A percentile compares a stretch with the other conserved stretches of the same genome.
phyloP scores from a whole-genome alignment of 352 stramenopile genomes.

The Phytophthora podocarpi region DNA sequence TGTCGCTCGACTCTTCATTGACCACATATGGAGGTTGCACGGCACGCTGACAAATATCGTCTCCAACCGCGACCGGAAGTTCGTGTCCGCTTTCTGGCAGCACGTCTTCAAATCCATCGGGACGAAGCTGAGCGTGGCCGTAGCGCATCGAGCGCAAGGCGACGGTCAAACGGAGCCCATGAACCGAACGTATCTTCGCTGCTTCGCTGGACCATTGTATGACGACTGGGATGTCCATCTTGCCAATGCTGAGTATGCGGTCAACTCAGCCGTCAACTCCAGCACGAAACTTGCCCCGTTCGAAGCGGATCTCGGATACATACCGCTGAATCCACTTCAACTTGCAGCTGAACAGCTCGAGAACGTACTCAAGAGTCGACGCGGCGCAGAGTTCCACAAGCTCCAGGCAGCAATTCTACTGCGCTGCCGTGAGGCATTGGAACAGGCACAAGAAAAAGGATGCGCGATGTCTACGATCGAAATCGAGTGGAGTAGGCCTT shows the following conservation, averaged over 20 bases:
- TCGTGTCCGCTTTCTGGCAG: slow-evolving; percentile 4
- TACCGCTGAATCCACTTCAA: slow-evolving; percentile 3
- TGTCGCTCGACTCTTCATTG: slow-evolving; percentile 4
- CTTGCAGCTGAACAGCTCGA: background rate
- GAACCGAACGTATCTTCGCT: slow-evolving; percentile 12
- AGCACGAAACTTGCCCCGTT: slow-evolving; percentile 21
- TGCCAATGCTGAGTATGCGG: slow-evolving; percentile 7
- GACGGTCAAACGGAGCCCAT: slow-evolving; percentile 16
- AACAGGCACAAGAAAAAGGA: slow-evolving; percentile 7
- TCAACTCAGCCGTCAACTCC: slow-evolving; percentile 6
- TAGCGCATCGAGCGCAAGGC: slow-evolving; percentile 7
- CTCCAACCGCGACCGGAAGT: slow-evolving; percentile 19
- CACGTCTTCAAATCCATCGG: slow-evolving; percentile 1
- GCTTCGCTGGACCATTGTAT: slow-evolving; percentile 7
- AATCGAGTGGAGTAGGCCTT: slow-evolving; percentile 9
- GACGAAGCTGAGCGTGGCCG: background rate
- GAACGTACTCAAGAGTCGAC: slow-evolving; percentile 1
- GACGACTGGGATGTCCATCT: too few species aligned
- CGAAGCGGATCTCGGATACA: slow-evolving; percentile 15
- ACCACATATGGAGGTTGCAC: slow-evolving; percentile 13
- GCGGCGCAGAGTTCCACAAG: background rate
- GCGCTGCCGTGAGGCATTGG: slow-evolving; percentile 5
- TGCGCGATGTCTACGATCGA: slow-evolving; percentile 14
- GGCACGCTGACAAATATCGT: too few species aligned
- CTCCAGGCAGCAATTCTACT: slow-evolving; percentile 9